Evolutionary conservation across 768 basidiomycete genomes (phyloP), one percentile per base, ranked within the genome.

Genomic region (Pleurotus citrinopileatus): DNA sequence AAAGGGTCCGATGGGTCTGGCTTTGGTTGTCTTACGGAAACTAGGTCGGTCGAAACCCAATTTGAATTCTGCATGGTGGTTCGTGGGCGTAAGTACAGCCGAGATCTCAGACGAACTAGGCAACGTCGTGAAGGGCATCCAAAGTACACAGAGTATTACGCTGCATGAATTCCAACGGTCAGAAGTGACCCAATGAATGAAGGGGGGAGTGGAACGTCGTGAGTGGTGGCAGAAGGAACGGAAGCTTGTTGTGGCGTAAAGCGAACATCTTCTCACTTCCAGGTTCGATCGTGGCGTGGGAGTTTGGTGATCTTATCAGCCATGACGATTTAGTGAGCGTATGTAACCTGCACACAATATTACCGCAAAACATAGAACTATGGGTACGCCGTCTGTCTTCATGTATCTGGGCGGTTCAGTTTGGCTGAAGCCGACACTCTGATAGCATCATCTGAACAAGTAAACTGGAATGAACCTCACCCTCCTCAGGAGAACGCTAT

Each of bases 381-480:
- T 64, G 61, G 61, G 63, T 62, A 55, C 55, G 61, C 54, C 52
- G 52, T 52, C 36, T 36, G 6, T 8, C 27, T 17, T 38, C 29
- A 20, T 42, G 37, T 42, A 6, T 26, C 42, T 20, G 22, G 25
- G 34, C 45, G 32, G 42, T 23, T 22, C 12, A 20, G 20, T n/a
- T n/a, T n/a, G n/a, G n/a, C n/a, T 2, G n/a, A 37, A 52, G 42
- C 20, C 38, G 53, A 55, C 6, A 43, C 20, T n/a, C 19, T 52
- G 23, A 17, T 51, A 89, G 87, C 87, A 25, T 76, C 83, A 27
- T 65, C 60, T 34, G 87, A 89, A 58, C 66, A 75, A 55, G 69
- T 90, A 20, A 64, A 65, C 38, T 70, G 90, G 55, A 87, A 82
- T 61, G 77, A 67, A 0, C 72, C 83, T 0, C 88, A 91, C 64